A percentile compares a stretch with the other conserved stretches of the same genome.
Conservation (phyloP, 2,329 filamentous ascomycete genomes). For the Aspergillus thermomutatus region DNA sequence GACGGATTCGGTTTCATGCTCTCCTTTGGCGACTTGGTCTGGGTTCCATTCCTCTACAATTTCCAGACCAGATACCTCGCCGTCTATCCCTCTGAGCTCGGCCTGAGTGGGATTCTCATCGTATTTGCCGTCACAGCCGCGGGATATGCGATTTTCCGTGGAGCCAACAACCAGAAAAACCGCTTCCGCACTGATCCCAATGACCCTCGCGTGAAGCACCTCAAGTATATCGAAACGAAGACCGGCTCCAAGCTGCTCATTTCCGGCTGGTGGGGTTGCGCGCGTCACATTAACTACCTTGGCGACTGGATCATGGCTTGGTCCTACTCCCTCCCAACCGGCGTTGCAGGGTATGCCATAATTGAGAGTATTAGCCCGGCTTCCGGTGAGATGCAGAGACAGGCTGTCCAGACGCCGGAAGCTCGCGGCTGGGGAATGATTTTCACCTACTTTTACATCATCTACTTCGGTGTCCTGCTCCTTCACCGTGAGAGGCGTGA, state of each 20-base stretch:
- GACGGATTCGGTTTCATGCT: slow-evolving; percentile 97
- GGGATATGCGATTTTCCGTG: slow-evolving; percentile 90
- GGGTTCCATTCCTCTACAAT: slow-evolving; percentile 88
- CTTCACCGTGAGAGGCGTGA: slow-evolving; percentile 84
- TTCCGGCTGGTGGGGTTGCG: slow-evolving; percentile 89
- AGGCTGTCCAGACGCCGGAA: slow-evolving; percentile 68
- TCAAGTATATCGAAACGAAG: slow-evolving; percentile 82
- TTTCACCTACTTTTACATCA: slow-evolving; percentile 89
- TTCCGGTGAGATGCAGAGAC: slow-evolving; percentile 64
- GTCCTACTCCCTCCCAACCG: slow-evolving; percentile 85
- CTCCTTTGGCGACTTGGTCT: slow-evolving; percentile 84
- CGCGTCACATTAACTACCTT: slow-evolving; percentile 92
- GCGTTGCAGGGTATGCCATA: slow-evolving; percentile 76
- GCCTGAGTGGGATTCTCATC: slow-evolving; percentile 60
- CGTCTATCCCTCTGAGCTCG: slow-evolving; percentile 76
- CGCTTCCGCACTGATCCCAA: slow-evolving; percentile 82
- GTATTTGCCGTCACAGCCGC: slow-evolving; percentile 65
- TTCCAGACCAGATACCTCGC: slow-evolving; percentile 82
- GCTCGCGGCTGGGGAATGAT: slow-evolving; percentile 80
- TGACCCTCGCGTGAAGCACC: slow-evolving; percentile 72
- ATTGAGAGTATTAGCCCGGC: slow-evolving; percentile 45
- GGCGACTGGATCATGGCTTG: slow-evolving; percentile 94
- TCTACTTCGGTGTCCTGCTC: slow-evolving; percentile 85
- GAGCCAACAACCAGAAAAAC: slow-evolving; percentile 95
- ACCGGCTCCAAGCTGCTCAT: slow-evolving; percentile 76